phyloP scores from a whole-genome alignment of 257 asterid genomes.

The Solanum rostratum region DNA sequence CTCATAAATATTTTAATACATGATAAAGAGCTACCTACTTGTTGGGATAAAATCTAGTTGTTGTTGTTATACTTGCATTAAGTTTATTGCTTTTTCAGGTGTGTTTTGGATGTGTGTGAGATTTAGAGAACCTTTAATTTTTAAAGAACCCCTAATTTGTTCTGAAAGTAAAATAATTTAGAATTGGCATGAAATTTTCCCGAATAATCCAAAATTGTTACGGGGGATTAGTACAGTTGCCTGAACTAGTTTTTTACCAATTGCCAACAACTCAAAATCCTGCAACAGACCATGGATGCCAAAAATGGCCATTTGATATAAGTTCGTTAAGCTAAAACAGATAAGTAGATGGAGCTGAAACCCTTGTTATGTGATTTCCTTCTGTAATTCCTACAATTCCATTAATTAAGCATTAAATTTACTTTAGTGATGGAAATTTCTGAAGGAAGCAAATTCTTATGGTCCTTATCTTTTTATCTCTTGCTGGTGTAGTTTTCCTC shows the following conservation, averaged over 20 bases:
- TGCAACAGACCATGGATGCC: neutral
- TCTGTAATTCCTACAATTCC: neutral
- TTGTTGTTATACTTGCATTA: neutral
- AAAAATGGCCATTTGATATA: neutral
- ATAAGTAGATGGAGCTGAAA: neutral
- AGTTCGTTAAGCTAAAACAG: neutral
- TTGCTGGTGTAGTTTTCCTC: neutral
- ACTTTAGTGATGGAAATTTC: neutral
- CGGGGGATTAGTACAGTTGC: neutral
- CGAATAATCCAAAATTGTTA: neutral
- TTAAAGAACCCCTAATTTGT: neutral
- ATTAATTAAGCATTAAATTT: neutral
- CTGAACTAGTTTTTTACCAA: neutral
- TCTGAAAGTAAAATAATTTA: neutral
- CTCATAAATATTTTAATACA: neutral
- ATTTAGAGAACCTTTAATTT: neutral
- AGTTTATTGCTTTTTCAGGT: neutral
- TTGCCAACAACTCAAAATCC: neutral
- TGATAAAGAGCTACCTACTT: neutral
- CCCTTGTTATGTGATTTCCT: neutral
- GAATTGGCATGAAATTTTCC: neutral
- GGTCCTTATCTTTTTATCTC: neutral
- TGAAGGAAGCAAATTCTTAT: neutral
- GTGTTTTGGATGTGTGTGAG: neutral
- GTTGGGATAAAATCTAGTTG: neutral